Evolutionary conservation across 2,329 filamentous ascomycete species (phyloP).

Genomic region (Parastagonospora avenae): DNA sequence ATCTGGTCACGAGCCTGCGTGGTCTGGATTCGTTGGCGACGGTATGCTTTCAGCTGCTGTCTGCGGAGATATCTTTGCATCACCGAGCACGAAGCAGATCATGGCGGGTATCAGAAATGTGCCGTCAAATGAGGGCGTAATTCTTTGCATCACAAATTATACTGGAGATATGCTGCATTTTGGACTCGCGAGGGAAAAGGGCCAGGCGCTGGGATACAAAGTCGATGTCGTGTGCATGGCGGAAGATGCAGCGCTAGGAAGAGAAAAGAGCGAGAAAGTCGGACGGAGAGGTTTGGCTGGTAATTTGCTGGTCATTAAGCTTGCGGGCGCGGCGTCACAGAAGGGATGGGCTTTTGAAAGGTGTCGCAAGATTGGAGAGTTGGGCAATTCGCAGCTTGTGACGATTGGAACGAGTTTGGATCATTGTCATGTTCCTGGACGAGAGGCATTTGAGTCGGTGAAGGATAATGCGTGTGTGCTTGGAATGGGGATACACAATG

Average conservation of each 20-base stretch:
- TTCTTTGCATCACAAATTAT: slow-evolving; percentile 57
- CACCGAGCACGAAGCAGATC: slow-evolving; percentile 55
- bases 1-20: slow-evolving; percentile 56
- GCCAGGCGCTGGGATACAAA: slow-evolving; percentile 51
- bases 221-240: slow-evolving; percentile 56
- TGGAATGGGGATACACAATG: slow-evolving; percentile 59
- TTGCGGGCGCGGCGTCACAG: slow-evolving; percentile 54
- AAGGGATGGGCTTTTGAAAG: slow-evolving; percentile 52
- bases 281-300: slow-evolving; percentile 57
- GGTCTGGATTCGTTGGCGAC: slow-evolving; percentile 56
- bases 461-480: slow-evolving; percentile 47
- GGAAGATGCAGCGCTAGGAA: slow-evolving; percentile 55
- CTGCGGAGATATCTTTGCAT: slow-evolving; percentile 56
- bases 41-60: slow-evolving; percentile 56
- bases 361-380: slow-evolving; percentile 51
- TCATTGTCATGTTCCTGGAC: slow-evolving; percentile 59
- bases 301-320: slow-evolving; percentile 56
- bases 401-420: slow-evolving; percentile 59
- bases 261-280: slow-evolving; percentile 55
- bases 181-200: slow-evolving; percentile 55
- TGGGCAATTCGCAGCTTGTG: slow-evolving; percentile 53
- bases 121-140: slow-evolving; percentile 53
- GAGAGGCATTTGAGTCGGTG: slow-evolving; percentile 57
- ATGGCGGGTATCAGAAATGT: slow-evolving; percentile 55
- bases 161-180: slow-evolving; percentile 58